phyloP scores from a whole-genome alignment of 148 eudicot genomes.

The Chenopodium suecicum region DNA sequence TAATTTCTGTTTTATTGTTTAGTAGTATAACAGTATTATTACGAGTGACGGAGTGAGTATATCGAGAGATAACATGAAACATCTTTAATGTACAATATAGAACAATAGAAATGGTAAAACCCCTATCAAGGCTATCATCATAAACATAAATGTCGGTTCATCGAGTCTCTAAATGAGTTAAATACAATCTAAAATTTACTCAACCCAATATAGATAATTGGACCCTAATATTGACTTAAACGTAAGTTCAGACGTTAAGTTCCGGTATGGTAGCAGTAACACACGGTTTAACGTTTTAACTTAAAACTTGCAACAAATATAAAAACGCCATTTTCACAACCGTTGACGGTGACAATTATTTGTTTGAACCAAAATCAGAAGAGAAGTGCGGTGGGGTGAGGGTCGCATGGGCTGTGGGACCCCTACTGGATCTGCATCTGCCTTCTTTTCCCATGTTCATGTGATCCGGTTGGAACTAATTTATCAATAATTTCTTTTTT shows the following conservation, averaged over 20 bases:
- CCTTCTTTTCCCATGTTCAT: slow-evolving; percentile 15
- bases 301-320: no score
- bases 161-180: no score
- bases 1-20: no score
- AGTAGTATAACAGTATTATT: no score
- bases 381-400: neutral
- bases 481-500: neutral
- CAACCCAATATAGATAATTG: neutral
- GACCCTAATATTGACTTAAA: neutral
- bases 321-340: neutral
- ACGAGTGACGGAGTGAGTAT: no score
- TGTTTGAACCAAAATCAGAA: neutral
- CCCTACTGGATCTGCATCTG: slow-evolving; percentile 16
- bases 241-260: neutral
- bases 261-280: neutral
- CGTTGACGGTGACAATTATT: neutral
- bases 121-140: no score
- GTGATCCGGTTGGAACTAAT: neutral
- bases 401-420: slow-evolving; percentile 19
- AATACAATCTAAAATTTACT: neutral
- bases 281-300: neutral
- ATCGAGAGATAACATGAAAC: no score
- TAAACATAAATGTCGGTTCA: no score
- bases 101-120: no score
- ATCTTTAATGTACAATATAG: no score